Base-by-base conservation (phyloP, 805 yeast species). In the Metschnikowia hibisci region DNA sequence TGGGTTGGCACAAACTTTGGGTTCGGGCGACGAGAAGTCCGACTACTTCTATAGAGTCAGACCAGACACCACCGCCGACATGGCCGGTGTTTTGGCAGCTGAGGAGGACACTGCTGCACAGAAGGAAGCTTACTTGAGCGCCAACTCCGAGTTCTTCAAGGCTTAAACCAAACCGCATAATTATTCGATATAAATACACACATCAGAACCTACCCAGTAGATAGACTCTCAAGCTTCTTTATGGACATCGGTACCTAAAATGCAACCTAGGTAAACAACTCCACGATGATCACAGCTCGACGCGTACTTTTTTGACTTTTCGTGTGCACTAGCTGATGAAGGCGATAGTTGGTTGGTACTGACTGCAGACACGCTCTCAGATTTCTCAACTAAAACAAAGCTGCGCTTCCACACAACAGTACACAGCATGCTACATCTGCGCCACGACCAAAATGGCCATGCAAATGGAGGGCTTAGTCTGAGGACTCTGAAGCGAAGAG, bases 1-100 rank as follows among this genome's bases (percentile, higher is more conserved):
- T 44, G 96, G 96, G 3, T 74, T 87, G 53, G 85, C 86, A 55
- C 76, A 71, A 58, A 87, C 77, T 48, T 71, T 85, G 48, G 96
- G 96, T 41, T 86, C 86, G 6, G 71, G 71, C 27, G 45, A 42
- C 27, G 54, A 55, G 16, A 53, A 60, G 45, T 52, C 55, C 30
- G 64, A 55, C 42, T 48, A 48, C 47, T 68, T 69, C 50, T 69
- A 67, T 58, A 65, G 67, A 51, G 73, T 67, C 34, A 65, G 57
- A 53, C 67, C 73, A 18, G 76, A 70, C 52, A 35, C 50, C 23
- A 53, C 60, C 25, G 76, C 76, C 6, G 71, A 64, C 36, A 45
- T 56, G 26, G 66, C 67, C 39, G 69, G 70, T 9, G 45, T 66
- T 45, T 67, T 71, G 54, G 55, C 63, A 4, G 57, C 52, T 25